Conservation (phyloP, 75 land plant genomes). For the Cunninghamia lanceolata region DNA sequence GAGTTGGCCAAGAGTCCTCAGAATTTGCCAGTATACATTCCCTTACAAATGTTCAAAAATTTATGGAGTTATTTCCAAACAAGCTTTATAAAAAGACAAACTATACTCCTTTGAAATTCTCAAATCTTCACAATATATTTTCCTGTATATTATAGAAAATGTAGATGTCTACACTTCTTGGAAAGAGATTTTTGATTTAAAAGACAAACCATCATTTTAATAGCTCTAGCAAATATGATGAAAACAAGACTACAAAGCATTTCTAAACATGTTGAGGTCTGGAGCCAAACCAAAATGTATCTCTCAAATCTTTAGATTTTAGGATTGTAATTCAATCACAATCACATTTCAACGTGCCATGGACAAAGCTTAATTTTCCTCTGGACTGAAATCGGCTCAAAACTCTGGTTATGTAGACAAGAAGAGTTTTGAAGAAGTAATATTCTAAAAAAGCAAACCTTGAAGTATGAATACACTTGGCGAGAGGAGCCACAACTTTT, state of each 20-base stretch:
- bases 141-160: not conserved
- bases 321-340: not conserved
- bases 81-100: not conserved
- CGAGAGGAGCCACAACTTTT: not conserved
- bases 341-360: not conserved
- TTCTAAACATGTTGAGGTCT: not conserved
- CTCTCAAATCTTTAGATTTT: not conserved
- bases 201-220: not conserved
- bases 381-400: not conserved
- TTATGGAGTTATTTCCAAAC: not conserved
- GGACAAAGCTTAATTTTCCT: not conserved
- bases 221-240: not conserved
- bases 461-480: not conserved
- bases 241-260: not conserved
- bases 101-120: not conserved
- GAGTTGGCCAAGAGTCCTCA: not conserved
- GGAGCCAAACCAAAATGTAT: not conserved
- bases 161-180: not conserved
- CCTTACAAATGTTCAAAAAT: not conserved
- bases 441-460: not conserved
- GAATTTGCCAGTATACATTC: not conserved
- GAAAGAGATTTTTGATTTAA: not conserved
- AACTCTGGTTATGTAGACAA: not conserved
- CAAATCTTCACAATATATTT: not conserved
- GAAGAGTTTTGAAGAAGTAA: not conserved